These are phyloP conservation scores for Polygonum maritimum DNA, from an alignment of 148 eudicot species.

Conservation along the genomic window DNA sequence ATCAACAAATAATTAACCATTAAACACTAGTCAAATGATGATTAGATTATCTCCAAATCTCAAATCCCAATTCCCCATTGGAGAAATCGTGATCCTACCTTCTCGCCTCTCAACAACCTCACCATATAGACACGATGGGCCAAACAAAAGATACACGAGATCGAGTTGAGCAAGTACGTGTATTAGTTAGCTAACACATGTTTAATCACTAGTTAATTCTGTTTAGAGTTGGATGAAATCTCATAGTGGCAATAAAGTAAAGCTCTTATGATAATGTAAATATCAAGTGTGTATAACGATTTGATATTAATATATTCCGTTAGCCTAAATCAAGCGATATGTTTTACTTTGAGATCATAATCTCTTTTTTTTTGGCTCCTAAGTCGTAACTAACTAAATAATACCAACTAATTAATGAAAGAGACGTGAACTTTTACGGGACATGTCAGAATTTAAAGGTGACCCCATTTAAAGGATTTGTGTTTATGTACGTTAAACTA, in stretches of 20 bases:
- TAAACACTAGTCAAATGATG: neutral
- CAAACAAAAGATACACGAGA: neutral
- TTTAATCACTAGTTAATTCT: neutral
- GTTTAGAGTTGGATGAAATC: neutral
- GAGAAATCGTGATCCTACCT: neutral
- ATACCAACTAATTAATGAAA: neutral
- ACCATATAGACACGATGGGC: neutral
- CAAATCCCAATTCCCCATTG: neutral
- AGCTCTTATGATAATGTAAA: neutral
- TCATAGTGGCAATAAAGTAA: neutral
- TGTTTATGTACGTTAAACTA: too few relatives aligned
- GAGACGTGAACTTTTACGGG: neutral
- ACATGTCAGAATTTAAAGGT: neutral
- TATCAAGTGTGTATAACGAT: neutral
- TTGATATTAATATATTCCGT: neutral
- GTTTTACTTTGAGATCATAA: neutral
- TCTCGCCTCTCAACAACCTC: neutral
- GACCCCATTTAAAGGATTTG: neutral
- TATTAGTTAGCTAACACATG: conserved; percentile 5
- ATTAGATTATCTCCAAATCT: neutral
- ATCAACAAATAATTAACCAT: conserved; percentile 3
- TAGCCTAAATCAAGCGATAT: neutral
- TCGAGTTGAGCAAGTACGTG: neutral
- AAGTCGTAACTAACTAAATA: neutral
- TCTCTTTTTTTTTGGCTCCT: neutral